A percentile compares a stretch with the other conserved stretches of the same genome.
Evolutionary conservation across 2,329 filamentous ascomycete genomes (phyloP).

Genomic region (Fusarium nurragi): DNA sequence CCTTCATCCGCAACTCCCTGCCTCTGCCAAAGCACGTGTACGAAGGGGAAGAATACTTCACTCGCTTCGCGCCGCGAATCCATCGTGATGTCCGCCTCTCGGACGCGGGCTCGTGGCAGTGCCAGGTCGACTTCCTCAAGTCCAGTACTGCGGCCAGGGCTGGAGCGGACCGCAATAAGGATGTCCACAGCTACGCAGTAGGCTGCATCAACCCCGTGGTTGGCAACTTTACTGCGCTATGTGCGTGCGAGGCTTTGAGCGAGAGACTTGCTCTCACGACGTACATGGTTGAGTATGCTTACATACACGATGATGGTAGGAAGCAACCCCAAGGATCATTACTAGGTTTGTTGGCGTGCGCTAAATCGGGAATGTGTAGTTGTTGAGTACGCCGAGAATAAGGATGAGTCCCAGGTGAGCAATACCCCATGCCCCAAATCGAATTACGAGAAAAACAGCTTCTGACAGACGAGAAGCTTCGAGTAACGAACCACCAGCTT

Average conservation of each 20-base stretch:
- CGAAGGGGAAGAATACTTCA: neutral
- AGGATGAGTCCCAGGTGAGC: neutral
- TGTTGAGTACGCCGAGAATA: neutral
- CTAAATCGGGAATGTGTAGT: neutral
- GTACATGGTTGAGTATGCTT: neutral
- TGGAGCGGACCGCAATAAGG: neutral
- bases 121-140: neutral
- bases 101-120: neutral
- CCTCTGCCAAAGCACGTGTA: neutral
- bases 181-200: neutral
- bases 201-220: neutral
- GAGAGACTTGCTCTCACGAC: neutral
- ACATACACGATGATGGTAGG: neutral
- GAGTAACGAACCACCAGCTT: neutral
- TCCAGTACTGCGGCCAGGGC: neutral
- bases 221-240: neutral
- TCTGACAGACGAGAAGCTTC: neutral
- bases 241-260: neutral
- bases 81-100: neutral
- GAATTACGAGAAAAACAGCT: too few relatives aligned
- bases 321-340: neutral
- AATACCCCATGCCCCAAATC: neutral
- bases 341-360: rapidly evolving
- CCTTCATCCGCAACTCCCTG: neutral
- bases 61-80: neutral